Conservation (phyloP, 345 rosid genomes). For the Citrus sp. region DNA sequence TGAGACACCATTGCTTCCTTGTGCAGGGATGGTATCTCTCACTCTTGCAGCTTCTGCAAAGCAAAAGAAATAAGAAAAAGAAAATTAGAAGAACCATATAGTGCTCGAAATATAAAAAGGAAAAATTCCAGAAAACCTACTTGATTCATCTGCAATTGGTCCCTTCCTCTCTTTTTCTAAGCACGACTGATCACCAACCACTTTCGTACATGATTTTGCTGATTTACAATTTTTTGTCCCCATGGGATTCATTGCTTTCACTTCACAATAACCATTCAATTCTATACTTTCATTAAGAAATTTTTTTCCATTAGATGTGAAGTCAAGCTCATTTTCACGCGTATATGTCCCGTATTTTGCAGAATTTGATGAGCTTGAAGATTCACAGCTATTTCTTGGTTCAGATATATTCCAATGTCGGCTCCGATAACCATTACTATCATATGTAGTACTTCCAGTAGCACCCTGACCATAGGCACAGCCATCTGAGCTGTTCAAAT, state of each 20-base stretch:
- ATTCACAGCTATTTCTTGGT: slow-evolving; percentile 34
- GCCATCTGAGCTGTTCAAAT: slow-evolving; percentile 30
- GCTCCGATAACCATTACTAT: slow-evolving; percentile 25
- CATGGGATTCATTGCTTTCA: slow-evolving; percentile 3
- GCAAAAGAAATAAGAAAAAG: not conserved
- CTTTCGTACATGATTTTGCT: slow-evolving; percentile 30
- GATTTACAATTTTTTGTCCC: slow-evolving; percentile 32
- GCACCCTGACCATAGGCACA: slow-evolving; percentile 28
- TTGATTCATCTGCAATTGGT: slow-evolving; percentile 31
- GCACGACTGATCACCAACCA: slow-evolving; percentile 33
- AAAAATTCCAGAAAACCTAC: slow-evolving; percentile 26
- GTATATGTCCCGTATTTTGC: slow-evolving; percentile 26
- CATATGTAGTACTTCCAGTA: slow-evolving; percentile 25
- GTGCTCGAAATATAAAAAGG: not conserved
- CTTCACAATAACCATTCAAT: slow-evolving; percentile 10
- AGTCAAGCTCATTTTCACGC: slow-evolving; percentile 12
- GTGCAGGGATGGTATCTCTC: slow-evolving; percentile 21
- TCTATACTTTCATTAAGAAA: slow-evolving; percentile 15
- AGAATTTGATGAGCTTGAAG: slow-evolving; percentile 23
- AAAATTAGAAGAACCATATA: slow-evolving; percentile 15
- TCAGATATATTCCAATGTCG: slow-evolving; percentile 23
- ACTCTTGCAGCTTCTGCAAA: slow-evolving; percentile 36
- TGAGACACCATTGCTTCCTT: slow-evolving; percentile 35
- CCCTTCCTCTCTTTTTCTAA: slow-evolving; percentile 41
- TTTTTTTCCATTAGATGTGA: slow-evolving; percentile 12